Evolutionary conservation across 176 grass and related monocot genomes (phyloP), one percentile per base, ranked within the genome.

Genomic region (Eremochloa ophiuroides): DNA sequence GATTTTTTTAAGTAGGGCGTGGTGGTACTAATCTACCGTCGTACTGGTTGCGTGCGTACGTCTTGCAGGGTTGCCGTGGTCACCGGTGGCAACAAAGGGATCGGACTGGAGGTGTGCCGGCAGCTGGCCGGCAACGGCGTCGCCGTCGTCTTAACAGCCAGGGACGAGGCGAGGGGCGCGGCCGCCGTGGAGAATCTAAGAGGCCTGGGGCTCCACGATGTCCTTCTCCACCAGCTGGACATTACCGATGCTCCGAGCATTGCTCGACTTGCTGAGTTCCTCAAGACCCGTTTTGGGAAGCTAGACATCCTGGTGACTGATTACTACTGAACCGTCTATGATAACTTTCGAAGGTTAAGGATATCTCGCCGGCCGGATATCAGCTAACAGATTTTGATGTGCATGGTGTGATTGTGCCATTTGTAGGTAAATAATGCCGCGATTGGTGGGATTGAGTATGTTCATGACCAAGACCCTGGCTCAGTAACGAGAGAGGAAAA

Each of bases 31-130:
- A 6, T 53, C 50, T 53, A 5, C 20, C 3, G 50, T 53, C 2
- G 7, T 53, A 4, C 13, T 69, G 56, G 18, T 46, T n/a, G 37
- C 13, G 26, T 10, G n/a, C n/a, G n/a, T n/a, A n/a, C 17, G 22
- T 27, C 16, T 10, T 22, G 8, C 44, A 92, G 93, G 65, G 83
- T 95, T 12, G 93, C 82, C 6, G 62, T 95, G 43, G 93, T 95
- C 27, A 95, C 93, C 43, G 93, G 92, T 0, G 84, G 80, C 4
- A 91, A 79, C 61, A 94, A 80, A 44, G 92, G 92, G 30, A 82
- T 89, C n/a, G 93, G 93, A 34, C 56, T 92, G 0, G 90, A 85
- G 48, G 86, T 83, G 78, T 95, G 93, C 63, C 72, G 71, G 81
- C 93, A 92, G 66, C 44, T 95, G 4, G 64, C 66, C 3, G 31